A percentile compares a stretch with the other conserved stretches of the same genome.
Conservation (phyloP, 495 filamentous ascomycete species). For the Letharia lupina region DNA sequence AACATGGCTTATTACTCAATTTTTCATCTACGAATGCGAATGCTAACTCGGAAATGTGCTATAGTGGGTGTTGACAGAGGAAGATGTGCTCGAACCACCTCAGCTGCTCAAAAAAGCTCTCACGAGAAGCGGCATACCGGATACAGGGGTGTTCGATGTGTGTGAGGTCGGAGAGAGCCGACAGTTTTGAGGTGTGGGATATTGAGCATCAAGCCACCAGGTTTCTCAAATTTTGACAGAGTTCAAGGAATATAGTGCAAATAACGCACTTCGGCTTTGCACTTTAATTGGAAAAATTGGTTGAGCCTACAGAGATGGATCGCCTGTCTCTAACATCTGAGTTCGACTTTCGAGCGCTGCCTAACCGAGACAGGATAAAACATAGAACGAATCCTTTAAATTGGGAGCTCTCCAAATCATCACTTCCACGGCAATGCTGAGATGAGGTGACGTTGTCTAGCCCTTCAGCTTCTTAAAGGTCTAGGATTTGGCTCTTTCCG, state of each 20-base stretch:
- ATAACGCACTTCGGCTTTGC: neutral
- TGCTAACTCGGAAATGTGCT: neutral
- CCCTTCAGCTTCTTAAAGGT: neutral
- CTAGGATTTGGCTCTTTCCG: neutral
- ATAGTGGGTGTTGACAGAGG: conserved; percentile 66
- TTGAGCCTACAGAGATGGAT: neutral
- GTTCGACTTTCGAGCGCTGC: neutral
- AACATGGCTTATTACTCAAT: neutral
- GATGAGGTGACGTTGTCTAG: neutral
- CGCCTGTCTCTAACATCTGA: neutral
- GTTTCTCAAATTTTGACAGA: neutral
- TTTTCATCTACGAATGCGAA: neutral
- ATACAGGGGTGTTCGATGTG: conserved; percentile 79
- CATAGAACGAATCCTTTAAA: neutral
- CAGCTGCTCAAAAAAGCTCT: conserved; percentile 67
- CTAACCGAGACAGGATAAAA: too few relatives aligned
- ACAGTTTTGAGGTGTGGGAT: conserved; percentile 49
- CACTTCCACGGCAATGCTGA: neutral
- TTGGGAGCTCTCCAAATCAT: neutral
- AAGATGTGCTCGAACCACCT: conserved; percentile 81
- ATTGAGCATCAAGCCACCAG: neutral
- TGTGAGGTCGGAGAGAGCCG: conserved; percentile 81
- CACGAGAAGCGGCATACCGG: conserved; percentile 54
- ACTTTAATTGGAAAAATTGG: neutral
- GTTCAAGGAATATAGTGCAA: neutral